Evolutionary conservation across 225 moss, liverwort and hornwort genomes (phyloP).

Genomic region (Asterella californica): DNA sequence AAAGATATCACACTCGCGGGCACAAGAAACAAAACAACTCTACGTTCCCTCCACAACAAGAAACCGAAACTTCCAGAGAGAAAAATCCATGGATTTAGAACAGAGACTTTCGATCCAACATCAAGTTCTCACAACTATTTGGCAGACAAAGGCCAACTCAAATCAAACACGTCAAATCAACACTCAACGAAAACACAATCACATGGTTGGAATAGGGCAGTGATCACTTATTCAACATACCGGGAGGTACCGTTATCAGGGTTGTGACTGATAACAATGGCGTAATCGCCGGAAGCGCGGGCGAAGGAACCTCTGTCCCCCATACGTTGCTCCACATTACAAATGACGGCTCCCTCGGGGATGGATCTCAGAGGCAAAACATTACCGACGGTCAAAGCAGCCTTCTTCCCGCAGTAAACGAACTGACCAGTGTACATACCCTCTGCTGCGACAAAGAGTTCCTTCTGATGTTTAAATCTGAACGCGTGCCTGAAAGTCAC

Average conservation of each 20-base stretch:
- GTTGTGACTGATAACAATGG: slow-evolving; percentile 82
- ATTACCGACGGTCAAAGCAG: slow-evolving; percentile 68
- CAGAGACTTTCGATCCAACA: too few relatives aligned
- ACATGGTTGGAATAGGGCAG: background rate
- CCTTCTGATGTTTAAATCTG: slow-evolving; percentile 83
- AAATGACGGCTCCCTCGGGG: slow-evolving; percentile 77
- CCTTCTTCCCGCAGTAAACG: slow-evolving; percentile 86
- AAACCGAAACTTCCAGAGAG: too few relatives aligned
- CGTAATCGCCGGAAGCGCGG: slow-evolving; percentile 72
- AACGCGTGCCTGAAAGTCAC: slow-evolving; percentile 76
- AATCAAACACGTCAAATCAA: too few relatives aligned
- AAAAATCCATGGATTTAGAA: too few relatives aligned
- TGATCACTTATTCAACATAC: slow-evolving; percentile 29
- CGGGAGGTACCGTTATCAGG: slow-evolving; percentile 66
- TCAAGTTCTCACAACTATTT: background rate
- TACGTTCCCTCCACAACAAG: too few relatives aligned
- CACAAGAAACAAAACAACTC: background rate
- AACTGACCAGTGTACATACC: slow-evolving; percentile 88
- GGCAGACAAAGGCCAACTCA: too few relatives aligned
- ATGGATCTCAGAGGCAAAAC: slow-evolving; percentile 72
- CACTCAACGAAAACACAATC: too few relatives aligned
- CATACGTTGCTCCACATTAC: slow-evolving; percentile 88
- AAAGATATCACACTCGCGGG: background rate
- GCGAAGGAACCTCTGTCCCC: slow-evolving; percentile 79
- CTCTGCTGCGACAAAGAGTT: slow-evolving; percentile 79